Base-by-base conservation (phyloP, 2,329 filamentous ascomycete species). In the Colletotrichum lini region DNA sequence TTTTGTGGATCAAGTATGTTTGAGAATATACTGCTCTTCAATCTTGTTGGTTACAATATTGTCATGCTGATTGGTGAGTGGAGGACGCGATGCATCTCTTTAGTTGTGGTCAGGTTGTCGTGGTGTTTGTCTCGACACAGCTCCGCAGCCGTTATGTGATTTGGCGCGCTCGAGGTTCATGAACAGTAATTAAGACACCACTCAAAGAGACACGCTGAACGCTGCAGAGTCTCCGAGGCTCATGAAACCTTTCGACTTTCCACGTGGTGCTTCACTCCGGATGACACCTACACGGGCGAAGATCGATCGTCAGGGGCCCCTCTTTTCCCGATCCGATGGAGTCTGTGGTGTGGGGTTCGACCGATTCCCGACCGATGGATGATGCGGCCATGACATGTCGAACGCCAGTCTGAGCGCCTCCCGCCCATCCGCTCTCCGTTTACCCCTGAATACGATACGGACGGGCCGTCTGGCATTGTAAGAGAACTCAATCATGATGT, bases 351-450 rank as follows among this genome's bases (percentile, higher is more conserved):
- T 35, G 30, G 30, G 30, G 30, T 35, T 40, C 18, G n/a, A 18
- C 12, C 45, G 30, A 26, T 40, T 10, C 8, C 30, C 30, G 8
- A 26, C 30, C 30, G 45, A 40, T n/a, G 12, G 59, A 61, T 61
- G 59, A 61, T 61, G 59, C n/a, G 4, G 35, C 45, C 30, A 50
- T 61, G 59, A 61, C 59, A 61, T 16, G 30, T 61, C 45, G 45
- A 40, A 13, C 38, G 54, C 35, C 21, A 44, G 54, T 42, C 54
- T 38, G 18, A 57, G 54, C 54, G 54, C 12, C 45, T 21, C 35
- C 35, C 6, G 12, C 18, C 42, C 54, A 42, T 21, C 35, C 9
- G 9, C n/a, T 40, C 45, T n/a, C 18, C 5, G 5, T 21, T 30
- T 18, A 40, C 58, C 58, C 45, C 58, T 61, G 45, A n/a, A 47